Conservation (phyloP, 1,284 basidiomycete genomes). For the Melampsora larici-populina region DNA sequence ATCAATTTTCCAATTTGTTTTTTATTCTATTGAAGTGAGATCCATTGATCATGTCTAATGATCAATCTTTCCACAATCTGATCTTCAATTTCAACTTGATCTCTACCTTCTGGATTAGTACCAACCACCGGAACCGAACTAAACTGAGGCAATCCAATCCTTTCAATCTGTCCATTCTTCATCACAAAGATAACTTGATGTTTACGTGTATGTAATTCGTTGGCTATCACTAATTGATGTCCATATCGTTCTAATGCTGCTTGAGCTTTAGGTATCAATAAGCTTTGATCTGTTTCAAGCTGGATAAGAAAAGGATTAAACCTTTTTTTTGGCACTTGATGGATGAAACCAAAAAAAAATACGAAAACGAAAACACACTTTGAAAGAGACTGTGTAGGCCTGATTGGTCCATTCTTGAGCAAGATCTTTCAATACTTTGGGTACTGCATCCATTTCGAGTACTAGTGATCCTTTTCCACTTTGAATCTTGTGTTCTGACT, state of each 20-base stretch:
- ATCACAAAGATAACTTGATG: conserved; percentile 84
- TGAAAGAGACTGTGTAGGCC: conserved; percentile 93
- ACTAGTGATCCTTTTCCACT: conserved; percentile 73
- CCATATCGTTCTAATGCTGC: conserved; percentile 86
- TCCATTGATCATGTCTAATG: conserved; percentile 20
- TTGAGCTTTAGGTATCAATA: conserved; percentile 86
- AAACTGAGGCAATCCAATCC: not conserved
- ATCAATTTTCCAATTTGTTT: no score
- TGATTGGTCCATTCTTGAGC: conserved; percentile 89
- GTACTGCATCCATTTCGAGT: conserved; percentile 98
- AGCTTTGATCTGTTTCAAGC: conserved; percentile 82
- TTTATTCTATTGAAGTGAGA: not conserved
- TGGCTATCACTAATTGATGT: conserved; percentile 95
- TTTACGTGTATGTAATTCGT: conserved; percentile 84
- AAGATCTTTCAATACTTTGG: conserved; percentile 87
- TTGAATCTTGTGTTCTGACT: conserved; percentile 98
- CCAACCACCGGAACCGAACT: no score
- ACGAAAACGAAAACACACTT: conserved; percentile 60
- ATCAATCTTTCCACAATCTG: conserved; percentile 11
- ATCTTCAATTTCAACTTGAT: conserved; percentile 22
- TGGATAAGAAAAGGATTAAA: conserved; percentile 52
- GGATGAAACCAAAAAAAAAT: no score
- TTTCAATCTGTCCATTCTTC: conserved; percentile 43
- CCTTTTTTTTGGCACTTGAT: no score
- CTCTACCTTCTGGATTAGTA: no score